A percentile compares a stretch with the other conserved stretches of the same genome.
Conservation (phyloP, 2,329 filamentous ascomycete genomes). For the Nothomitra cinnamomea region DNA sequence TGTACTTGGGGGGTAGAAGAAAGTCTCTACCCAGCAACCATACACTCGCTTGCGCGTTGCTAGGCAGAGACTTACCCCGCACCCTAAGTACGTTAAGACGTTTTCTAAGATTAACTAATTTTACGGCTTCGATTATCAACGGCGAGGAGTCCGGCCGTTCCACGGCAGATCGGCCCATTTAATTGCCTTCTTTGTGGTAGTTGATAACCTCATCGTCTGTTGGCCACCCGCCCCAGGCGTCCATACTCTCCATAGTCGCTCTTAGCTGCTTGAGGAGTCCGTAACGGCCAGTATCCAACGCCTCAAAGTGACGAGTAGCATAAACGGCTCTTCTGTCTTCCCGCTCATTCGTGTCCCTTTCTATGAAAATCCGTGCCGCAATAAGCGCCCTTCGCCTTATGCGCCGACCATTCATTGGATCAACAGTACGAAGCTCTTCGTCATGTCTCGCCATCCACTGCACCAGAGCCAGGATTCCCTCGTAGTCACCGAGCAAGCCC, state of each 20-base stretch:
- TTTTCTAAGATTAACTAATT: too few relatives aligned
- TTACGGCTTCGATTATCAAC: too few relatives aligned
- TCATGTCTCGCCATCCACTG: conserved; percentile 25
- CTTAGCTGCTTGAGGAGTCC: background rate
- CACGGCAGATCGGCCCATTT: too few relatives aligned
- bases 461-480: conserved; percentile 23
- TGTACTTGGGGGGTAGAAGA: too few relatives aligned
- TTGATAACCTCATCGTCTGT: conserved; percentile 2
- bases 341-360: conserved; percentile 17
- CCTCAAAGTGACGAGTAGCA: background rate
- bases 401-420: conserved; percentile 20
- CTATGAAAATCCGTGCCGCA: conserved; percentile 24
- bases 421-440: conserved; percentile 18
- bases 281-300: background rate
- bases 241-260: background rate
- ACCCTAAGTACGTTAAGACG: too few relatives aligned
- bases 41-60: too few relatives aligned
- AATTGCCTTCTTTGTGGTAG: background rate
- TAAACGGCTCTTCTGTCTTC: background rate
- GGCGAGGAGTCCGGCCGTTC: too few relatives aligned
- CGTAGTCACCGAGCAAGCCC: conserved; percentile 23
- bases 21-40: too few relatives aligned
- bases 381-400: conserved; percentile 24
- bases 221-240: conserved; percentile 9
- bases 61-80: too few relatives aligned